Evolutionary conservation across 2,329 filamentous ascomycete genomes (phyloP), one percentile per base, ranked within the genome.

Genomic region (Fusarium sp.): DNA sequence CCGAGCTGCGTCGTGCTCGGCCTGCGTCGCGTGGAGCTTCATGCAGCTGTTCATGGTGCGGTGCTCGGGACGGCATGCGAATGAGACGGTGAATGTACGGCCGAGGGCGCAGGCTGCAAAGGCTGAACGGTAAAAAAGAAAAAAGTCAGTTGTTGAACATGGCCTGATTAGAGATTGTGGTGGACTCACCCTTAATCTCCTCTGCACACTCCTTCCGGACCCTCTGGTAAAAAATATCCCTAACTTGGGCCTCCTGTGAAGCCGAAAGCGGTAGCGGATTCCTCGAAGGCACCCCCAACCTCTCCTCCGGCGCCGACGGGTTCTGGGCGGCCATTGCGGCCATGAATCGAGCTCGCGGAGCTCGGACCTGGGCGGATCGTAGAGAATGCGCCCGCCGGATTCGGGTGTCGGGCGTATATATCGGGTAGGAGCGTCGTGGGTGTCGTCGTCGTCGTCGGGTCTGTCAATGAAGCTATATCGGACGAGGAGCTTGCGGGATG

Each of bases 21-120:
- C 91, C 72, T 92, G 93, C 73, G 94, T 97, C 64, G 96, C 95
- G 84, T 97, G 93, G 64, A 88, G 83, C 76, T 95, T 88, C 95
- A 99, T 98, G 86, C 96, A 99, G 70, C 86, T 88, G 85, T 99
- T 99, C 96, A 99, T 99, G 38, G 88, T 87, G 71, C 92, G 91
- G 78, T 95, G 93, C 79, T 95, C 89, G 57, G 88, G 84, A 62
- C 94, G 92, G 86, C 96, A 99, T 62, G 91, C 89, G 87, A 96
- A 98, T 14, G 95, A 93, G 67, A 96, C 93, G 65, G 92, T 95
- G 77, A 98, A 90, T 7, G 95, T 98, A 74, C 94, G 93, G 80
- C 92, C 92, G 58, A 92, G 88, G 62, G 95, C 95, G 87, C 96
- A 99, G 75, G 92, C 91, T 66, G 96, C 96, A 81, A 99, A 99